Evolutionary conservation across 2,329 filamentous ascomycete species (phyloP).

Genomic region (Colletotrichum simmondsii): DNA sequence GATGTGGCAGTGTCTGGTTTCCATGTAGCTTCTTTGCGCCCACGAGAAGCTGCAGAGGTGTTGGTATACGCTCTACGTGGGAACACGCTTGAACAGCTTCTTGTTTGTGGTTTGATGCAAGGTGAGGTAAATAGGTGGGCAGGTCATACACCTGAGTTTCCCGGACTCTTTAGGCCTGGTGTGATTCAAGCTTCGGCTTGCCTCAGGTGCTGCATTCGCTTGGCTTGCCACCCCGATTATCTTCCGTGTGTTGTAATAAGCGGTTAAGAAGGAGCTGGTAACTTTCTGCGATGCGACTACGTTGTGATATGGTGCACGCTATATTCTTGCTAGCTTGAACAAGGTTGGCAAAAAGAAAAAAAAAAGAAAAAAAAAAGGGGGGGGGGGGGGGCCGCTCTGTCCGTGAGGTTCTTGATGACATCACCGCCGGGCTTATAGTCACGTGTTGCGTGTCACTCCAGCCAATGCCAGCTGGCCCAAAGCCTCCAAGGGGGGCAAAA

Average conservation of each 20-base stretch:
- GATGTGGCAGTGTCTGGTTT: background rate
- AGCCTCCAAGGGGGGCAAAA: background rate
- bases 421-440: background rate
- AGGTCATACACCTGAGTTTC: rapidly evolving
- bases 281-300: too few relatives aligned
- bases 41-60: background rate
- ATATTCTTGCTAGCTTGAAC: too few relatives aligned
- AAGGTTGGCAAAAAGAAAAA: too few relatives aligned
- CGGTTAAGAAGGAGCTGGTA: background rate
- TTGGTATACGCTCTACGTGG: background rate
- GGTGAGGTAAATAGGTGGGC: too few relatives aligned
- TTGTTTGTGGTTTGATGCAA: background rate
- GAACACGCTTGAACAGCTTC: background rate
- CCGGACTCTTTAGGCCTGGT: rapidly evolving
- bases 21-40: background rate
- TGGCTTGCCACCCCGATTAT: background rate
- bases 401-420: background rate
- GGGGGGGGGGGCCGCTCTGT: background rate
- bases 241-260: background rate
- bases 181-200: background rate
- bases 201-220: background rate
- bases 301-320: too few relatives aligned
- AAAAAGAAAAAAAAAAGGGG: background rate
- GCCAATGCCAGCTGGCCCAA: background rate
- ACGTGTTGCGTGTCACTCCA: background rate